These are phyloP conservation scores for Verticillium dahliae DNA, from an alignment of 2,329 filamentous ascomycete genomes.

Conservation along the genomic window DNA sequence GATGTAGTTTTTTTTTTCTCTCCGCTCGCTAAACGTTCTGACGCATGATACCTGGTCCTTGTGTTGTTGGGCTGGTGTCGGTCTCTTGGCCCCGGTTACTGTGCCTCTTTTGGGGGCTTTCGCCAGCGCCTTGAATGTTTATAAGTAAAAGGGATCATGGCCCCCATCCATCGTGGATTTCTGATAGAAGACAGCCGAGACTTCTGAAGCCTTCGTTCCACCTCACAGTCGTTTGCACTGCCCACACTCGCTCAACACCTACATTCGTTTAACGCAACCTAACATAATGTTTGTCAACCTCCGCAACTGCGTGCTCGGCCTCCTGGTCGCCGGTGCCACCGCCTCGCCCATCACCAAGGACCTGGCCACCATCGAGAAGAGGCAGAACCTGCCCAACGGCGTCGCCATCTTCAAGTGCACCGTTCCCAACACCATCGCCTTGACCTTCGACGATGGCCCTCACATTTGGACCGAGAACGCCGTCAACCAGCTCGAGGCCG, in stretches of 20 bases:
- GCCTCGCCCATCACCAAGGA: constrained; percentile 15
- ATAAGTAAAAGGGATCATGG: neutral
- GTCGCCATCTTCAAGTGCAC: constrained; percentile 16
- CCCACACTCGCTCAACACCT: neutral
- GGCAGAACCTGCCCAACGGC: constrained; percentile 18
- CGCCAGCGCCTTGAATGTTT: neutral
- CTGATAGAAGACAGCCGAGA: neutral
- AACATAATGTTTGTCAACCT: neutral
- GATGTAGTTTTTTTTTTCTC: neutral
- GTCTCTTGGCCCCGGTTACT: neutral
- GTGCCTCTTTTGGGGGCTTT: neutral
- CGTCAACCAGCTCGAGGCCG: constrained; percentile 25
- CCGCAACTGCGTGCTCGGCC: constrained; percentile 9
- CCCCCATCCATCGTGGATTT: neutral
- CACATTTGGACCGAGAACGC: constrained; percentile 30
- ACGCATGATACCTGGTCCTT: neutral
- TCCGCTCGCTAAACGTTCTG: neutral
- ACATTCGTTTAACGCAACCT: neutral
- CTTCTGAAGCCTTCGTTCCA: neutral
- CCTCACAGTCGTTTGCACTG: neutral
- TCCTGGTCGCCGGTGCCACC: constrained; percentile 14
- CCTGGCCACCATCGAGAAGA: constrained; percentile 17
- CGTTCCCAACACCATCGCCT: constrained; percentile 25
- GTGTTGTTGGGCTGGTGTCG: neutral
- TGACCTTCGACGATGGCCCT: constrained; percentile 41